Evolutionary conservation across 768 basidiomycete species (phyloP).

Genomic region (Lactifluus hygrophoroides): DNA sequence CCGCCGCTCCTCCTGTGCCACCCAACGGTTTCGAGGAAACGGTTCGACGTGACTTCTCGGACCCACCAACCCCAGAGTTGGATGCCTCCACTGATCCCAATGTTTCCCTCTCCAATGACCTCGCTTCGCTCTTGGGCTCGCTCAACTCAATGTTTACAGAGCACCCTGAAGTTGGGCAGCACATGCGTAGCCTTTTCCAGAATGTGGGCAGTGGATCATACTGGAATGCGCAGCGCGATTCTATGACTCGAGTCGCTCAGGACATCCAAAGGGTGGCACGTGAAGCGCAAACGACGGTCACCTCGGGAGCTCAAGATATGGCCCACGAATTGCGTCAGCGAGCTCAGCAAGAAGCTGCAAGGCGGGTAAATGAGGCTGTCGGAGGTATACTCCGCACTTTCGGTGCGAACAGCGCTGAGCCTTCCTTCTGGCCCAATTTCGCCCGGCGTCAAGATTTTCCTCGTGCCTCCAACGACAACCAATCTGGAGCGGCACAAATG

Average conservation of each 20-base stretch:
- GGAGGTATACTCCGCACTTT: slow-evolving; percentile 49
- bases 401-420: slow-evolving; percentile 24
- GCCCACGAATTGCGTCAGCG: slow-evolving; percentile 35
- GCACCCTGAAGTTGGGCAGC: slow-evolving; percentile 67
- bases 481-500: not conserved
- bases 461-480: not conserved
- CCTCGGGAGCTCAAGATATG: slow-evolving; percentile 28
- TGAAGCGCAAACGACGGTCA: slow-evolving; percentile 26
- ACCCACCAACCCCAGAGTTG: slow-evolving; percentile 45
- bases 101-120: slow-evolving; percentile 52
- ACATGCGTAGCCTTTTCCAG: slow-evolving; percentile 51
- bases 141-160: slow-evolving; percentile 47
- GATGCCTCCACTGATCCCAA: slow-evolving; percentile 26
- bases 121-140: slow-evolving; percentile 51
- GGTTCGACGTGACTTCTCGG: slow-evolving; percentile 24
- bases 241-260: slow-evolving; percentile 49
- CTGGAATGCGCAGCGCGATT: slow-evolving; percentile 55
- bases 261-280: slow-evolving; percentile 41
- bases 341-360: slow-evolving; percentile 58
- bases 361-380: slow-evolving; percentile 54
- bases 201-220: slow-evolving; percentile 61
- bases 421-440: not conserved
- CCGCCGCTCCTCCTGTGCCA: not conserved
- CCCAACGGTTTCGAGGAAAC: not conserved
- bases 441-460: not conserved